Evolutionary conservation across 441 rosid genomes (phyloP).

Genomic region (Pelargonium citronellum): DNA sequence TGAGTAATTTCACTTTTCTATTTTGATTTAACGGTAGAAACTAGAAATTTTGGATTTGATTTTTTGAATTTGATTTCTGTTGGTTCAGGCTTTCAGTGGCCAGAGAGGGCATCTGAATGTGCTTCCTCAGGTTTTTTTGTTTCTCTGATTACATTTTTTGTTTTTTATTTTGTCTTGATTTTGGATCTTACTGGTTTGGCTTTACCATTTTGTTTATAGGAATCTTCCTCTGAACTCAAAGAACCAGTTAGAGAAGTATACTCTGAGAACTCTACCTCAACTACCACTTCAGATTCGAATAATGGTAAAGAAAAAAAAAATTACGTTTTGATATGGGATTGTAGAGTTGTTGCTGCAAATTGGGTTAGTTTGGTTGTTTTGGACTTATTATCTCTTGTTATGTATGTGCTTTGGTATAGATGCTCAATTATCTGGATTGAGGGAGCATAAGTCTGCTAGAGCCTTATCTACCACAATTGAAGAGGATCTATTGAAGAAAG

Average conservation of each 20-base stretch:
- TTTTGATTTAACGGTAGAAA: background rate
- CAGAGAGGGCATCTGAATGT: conserved; percentile 46
- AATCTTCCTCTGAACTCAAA: conserved; percentile 38
- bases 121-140: conserved; percentile 41
- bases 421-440: conserved; percentile 27
- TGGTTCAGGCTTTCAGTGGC: conserved; percentile 46
- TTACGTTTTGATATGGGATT: background rate
- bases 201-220: conserved; percentile 28
- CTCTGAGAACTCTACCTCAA: conserved; percentile 26
- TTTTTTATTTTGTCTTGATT: background rate
- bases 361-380: background rate
- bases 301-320: background rate
- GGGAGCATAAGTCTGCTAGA: conserved; percentile 58
- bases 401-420: conserved; percentile 13
- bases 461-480: conserved; percentile 53
- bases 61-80: background rate
- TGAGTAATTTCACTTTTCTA: conserved; percentile 25
- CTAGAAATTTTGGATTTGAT: too few species aligned
- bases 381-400: background rate
- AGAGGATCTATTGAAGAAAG: conserved; percentile 31
- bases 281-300: conserved; percentile 9
- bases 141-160: background rate
- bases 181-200: conserved; percentile 7
- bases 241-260: conserved; percentile 53
- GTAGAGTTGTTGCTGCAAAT: background rate